Evolutionary conservation across 2,329 filamentous ascomycete genomes (phyloP).

Genomic region (Didymella glomerata): DNA sequence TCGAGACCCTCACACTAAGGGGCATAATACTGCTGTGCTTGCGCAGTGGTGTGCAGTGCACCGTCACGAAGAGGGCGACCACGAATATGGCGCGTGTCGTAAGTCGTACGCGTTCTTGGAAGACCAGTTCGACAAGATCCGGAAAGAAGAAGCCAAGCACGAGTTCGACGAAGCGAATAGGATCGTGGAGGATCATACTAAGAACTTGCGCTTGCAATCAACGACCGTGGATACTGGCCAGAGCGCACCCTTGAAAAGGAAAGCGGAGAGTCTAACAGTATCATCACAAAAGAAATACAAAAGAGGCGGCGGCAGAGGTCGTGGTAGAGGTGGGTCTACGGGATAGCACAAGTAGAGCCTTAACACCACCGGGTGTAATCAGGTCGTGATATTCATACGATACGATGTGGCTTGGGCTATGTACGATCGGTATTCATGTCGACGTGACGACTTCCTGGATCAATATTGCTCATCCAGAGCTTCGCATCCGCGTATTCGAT

Average conservation of each 20-base stretch:
- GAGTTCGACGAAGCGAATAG: constrained; percentile 5
- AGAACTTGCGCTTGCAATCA: neutral
- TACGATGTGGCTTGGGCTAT: neutral
- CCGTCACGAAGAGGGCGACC: neutral
- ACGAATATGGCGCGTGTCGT: too few relatives aligned
- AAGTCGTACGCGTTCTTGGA: neutral
- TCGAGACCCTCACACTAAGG: neutral
- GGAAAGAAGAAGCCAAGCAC: neutral
- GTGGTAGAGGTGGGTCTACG: neutral
- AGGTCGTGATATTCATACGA: neutral
- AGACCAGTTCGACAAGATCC: neutral
- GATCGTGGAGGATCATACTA: neutral
- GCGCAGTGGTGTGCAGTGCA: neutral
- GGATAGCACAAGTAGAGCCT: neutral
- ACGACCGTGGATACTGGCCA: neutral
- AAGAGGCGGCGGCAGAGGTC: neutral
- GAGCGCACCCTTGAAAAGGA: neutral
- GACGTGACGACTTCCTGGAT: neutral
- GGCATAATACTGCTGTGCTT: neutral
- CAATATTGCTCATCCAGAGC: neutral
- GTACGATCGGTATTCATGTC: neutral
- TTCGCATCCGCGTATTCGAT: neutral
- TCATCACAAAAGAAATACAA: neutral
- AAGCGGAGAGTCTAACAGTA: neutral
- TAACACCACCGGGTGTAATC: neutral